phyloP scores from a whole-genome alignment of 768 basidiomycete genomes.

The Floccularia luteovirens region DNA sequence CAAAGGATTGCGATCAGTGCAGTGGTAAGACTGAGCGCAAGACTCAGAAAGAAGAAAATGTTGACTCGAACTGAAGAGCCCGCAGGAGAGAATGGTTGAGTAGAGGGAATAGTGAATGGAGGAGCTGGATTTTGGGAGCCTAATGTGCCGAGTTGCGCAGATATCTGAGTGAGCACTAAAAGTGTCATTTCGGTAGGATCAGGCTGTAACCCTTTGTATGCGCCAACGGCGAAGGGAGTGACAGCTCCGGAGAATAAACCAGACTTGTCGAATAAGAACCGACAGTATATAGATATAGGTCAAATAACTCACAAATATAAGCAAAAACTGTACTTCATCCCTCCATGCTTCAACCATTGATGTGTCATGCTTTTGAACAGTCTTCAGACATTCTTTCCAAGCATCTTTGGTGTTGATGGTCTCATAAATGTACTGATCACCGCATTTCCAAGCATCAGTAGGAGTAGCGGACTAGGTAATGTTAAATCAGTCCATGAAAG shows the following conservation, averaged over 20 bases:
- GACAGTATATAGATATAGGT: neutral
- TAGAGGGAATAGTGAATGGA: neutral
- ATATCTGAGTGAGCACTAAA: neutral
- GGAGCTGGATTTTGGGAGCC: neutral
- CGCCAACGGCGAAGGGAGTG: slow-evolving; percentile 1
- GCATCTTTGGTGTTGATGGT: too few relatives aligned
- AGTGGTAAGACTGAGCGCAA: slow-evolving; percentile 10
- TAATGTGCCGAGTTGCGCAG: neutral
- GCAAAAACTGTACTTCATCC: slow-evolving; percentile 4
- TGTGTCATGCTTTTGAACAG: slow-evolving; percentile 1
- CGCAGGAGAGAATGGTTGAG: neutral
- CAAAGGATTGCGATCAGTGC: slow-evolving; percentile 13
- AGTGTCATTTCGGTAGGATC: neutral
- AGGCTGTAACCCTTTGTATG: slow-evolving; percentile 1
- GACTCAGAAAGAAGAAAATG: slow-evolving; percentile 11
- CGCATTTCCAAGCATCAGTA: too few relatives aligned
- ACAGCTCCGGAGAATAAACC: slow-evolving; percentile 4
- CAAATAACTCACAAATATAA: slow-evolving; percentile 4
- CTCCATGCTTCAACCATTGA: slow-evolving; percentile 5
- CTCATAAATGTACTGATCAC: too few relatives aligned
- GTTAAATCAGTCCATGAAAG: too few relatives aligned
- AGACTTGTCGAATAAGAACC: neutral
- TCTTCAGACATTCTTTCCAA: slow-evolving; percentile 1
- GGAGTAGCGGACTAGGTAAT: too few relatives aligned
- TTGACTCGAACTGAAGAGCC: slow-evolving; percentile 8